Conservation (phyloP, 1,139 yeast species). For the Lodderomyces margitis region DNA sequence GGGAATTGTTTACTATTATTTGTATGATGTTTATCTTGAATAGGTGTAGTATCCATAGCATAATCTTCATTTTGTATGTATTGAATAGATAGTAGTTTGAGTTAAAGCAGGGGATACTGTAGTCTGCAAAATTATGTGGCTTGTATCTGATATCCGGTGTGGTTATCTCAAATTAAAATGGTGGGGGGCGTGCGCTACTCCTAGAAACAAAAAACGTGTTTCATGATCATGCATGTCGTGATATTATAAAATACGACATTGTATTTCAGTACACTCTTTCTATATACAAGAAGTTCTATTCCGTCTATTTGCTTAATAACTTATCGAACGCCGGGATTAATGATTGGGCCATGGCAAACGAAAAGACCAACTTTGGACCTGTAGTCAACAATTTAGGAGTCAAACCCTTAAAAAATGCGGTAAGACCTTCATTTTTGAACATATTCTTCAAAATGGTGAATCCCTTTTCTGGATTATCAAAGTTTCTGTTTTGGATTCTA, state of each 20-base stretch:
- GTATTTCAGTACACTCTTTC: slow-evolving; percentile 3
- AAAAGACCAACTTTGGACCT: slow-evolving; percentile 96
- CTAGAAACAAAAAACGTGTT: not conserved
- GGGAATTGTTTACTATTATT: slow-evolving; percentile 34
- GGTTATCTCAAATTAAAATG: not conserved
- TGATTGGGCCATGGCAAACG: slow-evolving; percentile 94
- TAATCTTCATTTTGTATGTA: slow-evolving; percentile 27
- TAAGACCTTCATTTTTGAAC: slow-evolving; percentile 82
- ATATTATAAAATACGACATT: not conserved
- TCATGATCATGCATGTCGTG: too few species aligned
- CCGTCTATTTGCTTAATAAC: slow-evolving; percentile 34
- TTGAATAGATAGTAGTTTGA: not conserved
- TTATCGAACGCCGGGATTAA: slow-evolving; percentile 94
- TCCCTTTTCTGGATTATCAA: slow-evolving; percentile 94
- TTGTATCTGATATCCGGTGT: not conserved
- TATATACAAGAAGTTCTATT: slow-evolving; percentile 10
- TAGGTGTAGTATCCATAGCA: slow-evolving; percentile 34
- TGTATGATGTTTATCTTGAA: slow-evolving; percentile 40
- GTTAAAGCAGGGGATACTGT: not conserved
- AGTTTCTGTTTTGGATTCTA: slow-evolving; percentile 94
- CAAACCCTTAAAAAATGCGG: slow-evolving; percentile 95
- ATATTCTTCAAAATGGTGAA: slow-evolving; percentile 89
- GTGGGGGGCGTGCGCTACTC: slow-evolving; percentile 1
- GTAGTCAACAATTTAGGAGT: slow-evolving; percentile 96
- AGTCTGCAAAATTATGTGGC: not conserved